Evolutionary conservation across 306 rosid species (phyloP), one percentile per base, ranked within the genome.

Genomic region (Crotalaria pallida): DNA sequence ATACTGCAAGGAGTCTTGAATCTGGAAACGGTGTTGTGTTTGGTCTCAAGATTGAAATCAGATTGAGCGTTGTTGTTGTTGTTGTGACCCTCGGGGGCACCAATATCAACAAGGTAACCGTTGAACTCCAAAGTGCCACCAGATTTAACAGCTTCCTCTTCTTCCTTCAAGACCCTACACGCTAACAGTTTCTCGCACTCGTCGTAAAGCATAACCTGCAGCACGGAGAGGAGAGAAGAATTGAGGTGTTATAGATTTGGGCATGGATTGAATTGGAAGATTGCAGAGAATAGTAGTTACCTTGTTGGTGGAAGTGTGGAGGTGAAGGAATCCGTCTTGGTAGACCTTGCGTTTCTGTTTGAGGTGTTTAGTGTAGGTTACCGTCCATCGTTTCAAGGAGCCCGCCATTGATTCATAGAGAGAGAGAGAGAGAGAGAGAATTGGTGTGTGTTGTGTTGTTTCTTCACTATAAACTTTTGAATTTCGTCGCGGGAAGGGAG

Each of bases 311-410:
- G 95, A 69, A 73, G 43, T 38, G 67, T 87, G 73, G 81, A 82
- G 83, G 22, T 78, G 82, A 43, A 90, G 81, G 81, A 84, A 85
- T 41, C 98, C 97, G 51, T 94, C 97, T 74, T 82, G 91, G 73
- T 85, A 87, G 38, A 84, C 89, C 78, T 87, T 88, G 73, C 90
- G 92, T 86, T 90, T 94, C 88, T 85, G 92, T 62, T 76, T 87
- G 67, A 87, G 12, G 76, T 88, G 92, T 83, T 82, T 93, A 1
- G 96, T 84, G 85, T 87, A 88, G 73, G 92, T 93, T 47, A 83
- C 94, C 65, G 62, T 81, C 97, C 97, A 90, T 56, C 88, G 89
- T 75, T 87, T 84, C 77, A 61, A 47, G 34, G 65, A 47, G 34
- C 84, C 86, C 75, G 17, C 87, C 96, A 87, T 87, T 63, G 69